A percentile compares a stretch with the other conserved stretches of the same genome.
phyloP scores from a whole-genome alignment of 2,329 filamentous ascomycete genomes.

The Penicillium sp. region DNA sequence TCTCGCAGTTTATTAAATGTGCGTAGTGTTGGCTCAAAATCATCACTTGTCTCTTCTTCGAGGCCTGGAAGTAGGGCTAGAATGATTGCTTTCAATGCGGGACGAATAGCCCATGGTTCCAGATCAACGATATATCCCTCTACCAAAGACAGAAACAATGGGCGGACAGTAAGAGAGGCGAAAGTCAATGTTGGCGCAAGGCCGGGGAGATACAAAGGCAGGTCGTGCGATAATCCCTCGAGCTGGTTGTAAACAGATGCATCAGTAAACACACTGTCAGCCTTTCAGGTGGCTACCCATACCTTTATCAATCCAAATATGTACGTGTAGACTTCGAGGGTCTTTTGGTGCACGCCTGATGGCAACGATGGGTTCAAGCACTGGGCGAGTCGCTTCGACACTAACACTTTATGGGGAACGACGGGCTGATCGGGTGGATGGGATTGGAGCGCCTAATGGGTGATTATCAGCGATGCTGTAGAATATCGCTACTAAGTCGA shows the following conservation, averaged over 20 bases:
- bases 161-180: slow-evolving; percentile 86
- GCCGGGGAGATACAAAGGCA: slow-evolving; percentile 86
- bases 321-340: slow-evolving; percentile 87
- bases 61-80: slow-evolving; percentile 85
- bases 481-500: neutral
- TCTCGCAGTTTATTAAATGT: slow-evolving; percentile 76
- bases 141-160: slow-evolving; percentile 78
- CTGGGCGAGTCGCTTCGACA: slow-evolving; percentile 90
- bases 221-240: slow-evolving; percentile 75
- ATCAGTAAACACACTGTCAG: slow-evolving; percentile 14
- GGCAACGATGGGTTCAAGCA: slow-evolving; percentile 91
- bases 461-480: slow-evolving; percentile 5
- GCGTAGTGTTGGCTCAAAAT: slow-evolving; percentile 83
- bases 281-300: slow-evolving; percentile 24
- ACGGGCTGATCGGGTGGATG: slow-evolving; percentile 69
- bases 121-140: slow-evolving; percentile 76
- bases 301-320: slow-evolving; percentile 84
- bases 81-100: slow-evolving; percentile 86
- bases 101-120: slow-evolving; percentile 69
- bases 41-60: slow-evolving; percentile 95
- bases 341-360: slow-evolving; percentile 96
- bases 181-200: slow-evolving; percentile 88
- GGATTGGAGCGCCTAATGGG: slow-evolving; percentile 74
- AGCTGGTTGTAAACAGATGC: slow-evolving; percentile 39
- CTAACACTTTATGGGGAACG: slow-evolving; percentile 76